A percentile compares a stretch with the other conserved stretches of the same genome.
These are phyloP conservation scores for Gloeophyllum trabeum DNA, from an alignment of 768 basidiomycete genomes.

Conservation along the genomic window DNA sequence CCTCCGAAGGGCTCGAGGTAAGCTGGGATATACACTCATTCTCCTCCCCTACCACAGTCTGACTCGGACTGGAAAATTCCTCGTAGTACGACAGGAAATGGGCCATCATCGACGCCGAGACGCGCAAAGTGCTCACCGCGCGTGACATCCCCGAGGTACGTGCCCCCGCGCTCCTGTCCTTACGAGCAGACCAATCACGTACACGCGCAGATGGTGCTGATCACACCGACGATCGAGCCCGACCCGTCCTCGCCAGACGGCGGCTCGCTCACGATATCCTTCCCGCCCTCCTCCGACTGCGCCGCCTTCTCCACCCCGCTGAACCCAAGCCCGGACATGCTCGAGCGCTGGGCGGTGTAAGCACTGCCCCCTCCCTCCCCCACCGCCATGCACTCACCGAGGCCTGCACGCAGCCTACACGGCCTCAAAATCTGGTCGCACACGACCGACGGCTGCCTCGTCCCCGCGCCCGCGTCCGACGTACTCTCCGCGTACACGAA, in stretches of 20 bases:
- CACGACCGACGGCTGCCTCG: slow-evolving; percentile 59
- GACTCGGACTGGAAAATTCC: no score
- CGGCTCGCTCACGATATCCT: slow-evolving; percentile 40
- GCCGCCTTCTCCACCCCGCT: slow-evolving; percentile 50
- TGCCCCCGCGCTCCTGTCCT: not conserved
- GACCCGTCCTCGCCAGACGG: slow-evolving; percentile 33
- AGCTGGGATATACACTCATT: slow-evolving; percentile 11
- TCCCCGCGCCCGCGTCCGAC: slow-evolving; percentile 17
- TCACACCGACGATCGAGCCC: slow-evolving; percentile 40
- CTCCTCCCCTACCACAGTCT: not conserved
- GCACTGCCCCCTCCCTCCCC: slow-evolving; percentile 10
- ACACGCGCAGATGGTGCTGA: slow-evolving; percentile 49
- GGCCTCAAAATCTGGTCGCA: slow-evolving; percentile 10
- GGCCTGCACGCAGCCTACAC: no score
- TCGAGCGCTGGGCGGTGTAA: slow-evolving; percentile 49
- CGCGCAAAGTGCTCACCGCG: slow-evolving; percentile 51
- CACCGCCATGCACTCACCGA: no score
- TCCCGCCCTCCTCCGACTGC: slow-evolving; percentile 49
- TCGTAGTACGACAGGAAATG: slow-evolving; percentile 59
- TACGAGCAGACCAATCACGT: not conserved
- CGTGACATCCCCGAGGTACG: slow-evolving; percentile 49
- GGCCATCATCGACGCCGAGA: slow-evolving; percentile 51
- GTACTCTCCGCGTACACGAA: slow-evolving; percentile 40
- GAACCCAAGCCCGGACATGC: slow-evolving; percentile 33
- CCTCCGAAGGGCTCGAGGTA: slow-evolving; percentile 57